Evolutionary conservation across 164 flowering plant species (phyloP).

Genomic region (grape (Vitis vinifera)): DNA sequence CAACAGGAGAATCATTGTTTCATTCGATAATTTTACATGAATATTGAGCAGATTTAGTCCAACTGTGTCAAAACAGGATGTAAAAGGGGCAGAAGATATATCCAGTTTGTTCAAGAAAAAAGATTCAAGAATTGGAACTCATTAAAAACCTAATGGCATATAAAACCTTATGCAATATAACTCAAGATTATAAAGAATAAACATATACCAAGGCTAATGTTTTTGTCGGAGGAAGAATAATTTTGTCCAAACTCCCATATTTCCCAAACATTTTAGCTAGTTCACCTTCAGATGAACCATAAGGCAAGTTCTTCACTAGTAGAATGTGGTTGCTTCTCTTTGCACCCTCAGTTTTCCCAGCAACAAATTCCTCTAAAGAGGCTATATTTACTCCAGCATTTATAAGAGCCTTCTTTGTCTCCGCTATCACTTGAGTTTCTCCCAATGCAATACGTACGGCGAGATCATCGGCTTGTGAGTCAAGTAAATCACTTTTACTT

Average conservation of each 20-base stretch:
- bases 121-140: no score
- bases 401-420: constrained; percentile 78
- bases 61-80: no score
- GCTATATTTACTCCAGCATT: constrained; percentile 81
- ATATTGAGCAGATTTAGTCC: no score
- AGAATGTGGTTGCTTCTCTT: constrained; percentile 88
- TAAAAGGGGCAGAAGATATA: no score
- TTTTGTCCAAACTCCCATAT: constrained; percentile 82
- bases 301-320: constrained; percentile 92
- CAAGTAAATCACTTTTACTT: constrained; percentile 83
- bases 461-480: constrained; percentile 80
- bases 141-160: no score
- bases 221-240: constrained; percentile 86
- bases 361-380: constrained; percentile 67
- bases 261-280: constrained; percentile 79
- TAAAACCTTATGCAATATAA: neutral
- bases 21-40: no score
- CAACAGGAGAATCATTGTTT: no score
- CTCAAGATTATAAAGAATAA: neutral
- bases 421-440: constrained; percentile 85
- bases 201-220: constrained; percentile 81
- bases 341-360: constrained; percentile 51
- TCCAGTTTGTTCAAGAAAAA: no score
- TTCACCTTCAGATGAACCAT: constrained; percentile 78
- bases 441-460: constrained; percentile 93